Evolutionary conservation across 495 filamentous ascomycete species (phyloP).

Genomic region (Lepraria neglecta): DNA sequence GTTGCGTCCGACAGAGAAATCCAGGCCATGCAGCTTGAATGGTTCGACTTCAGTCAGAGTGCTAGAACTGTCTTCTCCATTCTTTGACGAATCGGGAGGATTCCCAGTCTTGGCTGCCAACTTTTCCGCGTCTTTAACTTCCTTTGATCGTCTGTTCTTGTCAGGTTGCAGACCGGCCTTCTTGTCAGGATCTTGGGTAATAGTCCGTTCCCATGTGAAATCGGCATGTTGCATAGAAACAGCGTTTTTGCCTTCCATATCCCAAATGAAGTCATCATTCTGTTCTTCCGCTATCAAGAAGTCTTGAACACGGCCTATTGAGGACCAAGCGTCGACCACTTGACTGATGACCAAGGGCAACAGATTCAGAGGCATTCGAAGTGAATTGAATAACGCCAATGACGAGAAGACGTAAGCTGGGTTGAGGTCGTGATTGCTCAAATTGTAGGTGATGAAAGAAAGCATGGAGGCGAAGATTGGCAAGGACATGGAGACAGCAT

Average conservation of each 20-base stretch:
- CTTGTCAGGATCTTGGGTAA: conserved; percentile 52
- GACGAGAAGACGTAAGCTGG: conserved; percentile 87
- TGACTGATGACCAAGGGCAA: conserved; percentile 84
- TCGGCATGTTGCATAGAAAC: conserved; percentile 64
- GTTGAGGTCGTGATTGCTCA: conserved; percentile 62
- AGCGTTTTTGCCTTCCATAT: conserved; percentile 58
- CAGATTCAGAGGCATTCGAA: conserved; percentile 83
- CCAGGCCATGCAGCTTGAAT: conserved; percentile 72
- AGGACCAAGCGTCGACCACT: conserved; percentile 81
- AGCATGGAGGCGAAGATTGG: conserved; percentile 93
- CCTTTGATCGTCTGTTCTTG: conserved; percentile 43
- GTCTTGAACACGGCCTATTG: conserved; percentile 74
- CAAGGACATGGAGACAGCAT: conserved; percentile 68
- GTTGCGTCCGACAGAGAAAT: conserved; percentile 66
- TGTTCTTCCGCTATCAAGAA: conserved; percentile 82
- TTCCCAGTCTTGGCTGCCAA: conserved; percentile 33
- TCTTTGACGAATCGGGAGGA: conserved; percentile 27
- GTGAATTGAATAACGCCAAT: conserved; percentile 81
- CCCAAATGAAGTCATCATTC: conserved; percentile 61
- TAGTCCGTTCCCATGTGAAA: conserved; percentile 89
- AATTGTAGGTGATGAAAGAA: conserved; percentile 85
- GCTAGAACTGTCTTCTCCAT: conserved; percentile 43
- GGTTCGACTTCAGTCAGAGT: conserved; percentile 59
- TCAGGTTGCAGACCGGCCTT: conserved; percentile 12
- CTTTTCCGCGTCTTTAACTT: conserved; percentile 32